These are phyloP conservation scores for Tricholoma hemisulphureum DNA, from an alignment of 768 basidiomycete species.

Conservation along the genomic window DNA sequence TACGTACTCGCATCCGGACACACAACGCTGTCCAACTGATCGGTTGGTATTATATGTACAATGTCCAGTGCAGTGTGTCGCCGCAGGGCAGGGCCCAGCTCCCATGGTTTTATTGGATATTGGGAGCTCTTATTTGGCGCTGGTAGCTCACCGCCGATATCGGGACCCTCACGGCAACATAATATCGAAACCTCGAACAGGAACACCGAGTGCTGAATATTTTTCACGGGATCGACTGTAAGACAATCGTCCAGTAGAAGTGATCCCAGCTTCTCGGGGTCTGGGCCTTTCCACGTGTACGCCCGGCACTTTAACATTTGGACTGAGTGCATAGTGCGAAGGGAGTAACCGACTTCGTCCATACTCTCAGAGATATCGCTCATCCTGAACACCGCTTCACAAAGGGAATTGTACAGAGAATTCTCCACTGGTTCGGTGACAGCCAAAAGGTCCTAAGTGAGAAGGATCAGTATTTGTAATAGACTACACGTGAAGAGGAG, in stretches of 20 bases:
- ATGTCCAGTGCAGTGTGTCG: constrained; percentile 27
- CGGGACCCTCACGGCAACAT: constrained; percentile 30
- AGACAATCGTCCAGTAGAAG: constrained; percentile 37
- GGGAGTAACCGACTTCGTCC: constrained; percentile 35
- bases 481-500: not conserved
- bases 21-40: constrained; percentile 23
- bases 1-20: constrained; percentile 30
- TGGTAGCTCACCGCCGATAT: constrained; percentile 7
- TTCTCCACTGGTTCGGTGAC: constrained; percentile 27
- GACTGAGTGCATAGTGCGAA: constrained; percentile 34
- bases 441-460: constrained; percentile 27
- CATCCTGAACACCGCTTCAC: constrained; percentile 29
- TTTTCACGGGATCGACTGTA: constrained; percentile 19
- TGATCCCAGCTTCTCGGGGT: constrained; percentile 30
- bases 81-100: constrained; percentile 35
- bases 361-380: constrained; percentile 33
- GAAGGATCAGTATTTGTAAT: not conserved
- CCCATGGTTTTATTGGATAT: constrained; percentile 39
- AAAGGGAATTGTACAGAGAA: constrained; percentile 33
- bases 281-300: constrained; percentile 23
- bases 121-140: not conserved
- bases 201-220: constrained; percentile 29
- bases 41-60: constrained; percentile 30
- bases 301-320: constrained; percentile 28
- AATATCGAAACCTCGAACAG: constrained; percentile 36